Evolutionary conservation across 2,329 filamentous ascomycete genomes (phyloP), one percentile per base, ranked within the genome.

Genomic region (Ophiocordyceps camponoti-saundersi): DNA sequence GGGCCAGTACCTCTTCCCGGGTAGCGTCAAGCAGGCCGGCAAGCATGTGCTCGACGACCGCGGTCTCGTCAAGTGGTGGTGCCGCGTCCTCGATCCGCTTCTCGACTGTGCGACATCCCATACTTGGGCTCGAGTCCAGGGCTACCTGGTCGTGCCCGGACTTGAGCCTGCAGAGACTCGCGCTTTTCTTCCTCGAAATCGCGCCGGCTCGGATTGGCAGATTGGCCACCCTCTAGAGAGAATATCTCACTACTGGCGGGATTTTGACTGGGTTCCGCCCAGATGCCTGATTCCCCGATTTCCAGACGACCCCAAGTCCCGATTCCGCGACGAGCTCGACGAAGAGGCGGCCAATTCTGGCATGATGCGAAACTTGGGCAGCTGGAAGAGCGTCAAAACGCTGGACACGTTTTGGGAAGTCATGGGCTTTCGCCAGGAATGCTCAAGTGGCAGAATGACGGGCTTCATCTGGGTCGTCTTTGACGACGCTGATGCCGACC

Each of bases 391-490:
- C 49, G 80, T 95, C 22, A 81, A 75, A 59, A 84, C 79, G 0
- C 67, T 98, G 40, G 85, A 89, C n/a, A 80, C 89, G 54, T 98
- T 98, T 58, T 98, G 92, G 92, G 92, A 98, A 51, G 84, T 94
- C 74, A 96, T 98, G 90, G 82, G 89, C 0, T 96, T 85, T 59
- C 74, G 92, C 48, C 92, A 96, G 60, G 92, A 98, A 59, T 98
- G 92, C 58, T 95, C 89, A 1, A 86, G 88, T 32, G 93, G 92
- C 0, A 75, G 89, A 18, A 72, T 95, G 57, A 93, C 95, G 0
- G 93, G 93, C 0, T 98, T 98, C 54, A 72, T 96, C 23, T 98
- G 93, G 90, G 67, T 95, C 23, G 81, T 95, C 0, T 83, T 95
- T 53, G 82, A 87, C 32, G 72, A 78, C 11, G 50, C 57, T 34